Evolutionary conservation across 2,329 filamentous ascomycete genomes (phyloP).

Genomic region (Fusarium sublunatum): DNA sequence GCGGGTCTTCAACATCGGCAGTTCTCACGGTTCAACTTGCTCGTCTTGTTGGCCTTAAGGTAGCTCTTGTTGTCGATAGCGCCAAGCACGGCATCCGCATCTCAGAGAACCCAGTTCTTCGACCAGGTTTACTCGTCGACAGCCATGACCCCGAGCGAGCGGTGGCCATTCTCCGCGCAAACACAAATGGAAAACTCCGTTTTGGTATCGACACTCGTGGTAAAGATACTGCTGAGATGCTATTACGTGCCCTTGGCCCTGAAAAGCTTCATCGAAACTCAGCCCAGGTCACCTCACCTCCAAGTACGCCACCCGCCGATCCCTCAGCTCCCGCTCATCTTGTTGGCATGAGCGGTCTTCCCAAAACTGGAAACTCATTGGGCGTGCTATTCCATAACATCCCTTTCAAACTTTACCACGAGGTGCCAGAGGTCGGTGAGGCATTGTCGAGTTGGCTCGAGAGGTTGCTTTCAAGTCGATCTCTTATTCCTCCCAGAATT

Average conservation of each 20-base stretch:
- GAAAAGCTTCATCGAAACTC: conserved; percentile 57
- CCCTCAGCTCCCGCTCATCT: conserved; percentile 62
- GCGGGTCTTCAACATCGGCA: conserved; percentile 78
- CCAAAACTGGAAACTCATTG: conserved; percentile 62
- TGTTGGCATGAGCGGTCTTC: conserved; percentile 74
- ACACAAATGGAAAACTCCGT: conserved; percentile 67
- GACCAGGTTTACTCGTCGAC: conserved; percentile 75
- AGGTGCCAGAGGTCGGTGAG: conserved; percentile 71
- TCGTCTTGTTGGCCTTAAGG: conserved; percentile 71
- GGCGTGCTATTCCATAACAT: conserved; percentile 71
- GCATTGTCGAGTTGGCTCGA: conserved; percentile 75
- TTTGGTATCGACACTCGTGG: conserved; percentile 78
- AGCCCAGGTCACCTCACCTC: conserved; percentile 49
- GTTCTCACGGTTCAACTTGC: conserved; percentile 75
- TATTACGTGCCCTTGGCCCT: conserved; percentile 55
- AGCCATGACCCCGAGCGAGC: conserved; percentile 74
- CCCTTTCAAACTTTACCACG: conserved; percentile 81
- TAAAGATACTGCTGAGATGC: conserved; percentile 68
- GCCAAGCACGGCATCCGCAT: conserved; percentile 73
- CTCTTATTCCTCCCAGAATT: conserved; percentile 72
- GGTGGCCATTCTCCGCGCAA: conserved; percentile 69
- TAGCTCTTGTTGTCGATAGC: conserved; percentile 74
- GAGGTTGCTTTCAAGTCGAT: conserved; percentile 64
- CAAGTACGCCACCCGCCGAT: conserved; percentile 52
- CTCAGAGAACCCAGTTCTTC: conserved; percentile 55